Evolutionary conservation across 129 eudicot species (phyloP), one percentile per base, ranked within the genome.

Genomic region (Heracleum sosnowskyi): DNA sequence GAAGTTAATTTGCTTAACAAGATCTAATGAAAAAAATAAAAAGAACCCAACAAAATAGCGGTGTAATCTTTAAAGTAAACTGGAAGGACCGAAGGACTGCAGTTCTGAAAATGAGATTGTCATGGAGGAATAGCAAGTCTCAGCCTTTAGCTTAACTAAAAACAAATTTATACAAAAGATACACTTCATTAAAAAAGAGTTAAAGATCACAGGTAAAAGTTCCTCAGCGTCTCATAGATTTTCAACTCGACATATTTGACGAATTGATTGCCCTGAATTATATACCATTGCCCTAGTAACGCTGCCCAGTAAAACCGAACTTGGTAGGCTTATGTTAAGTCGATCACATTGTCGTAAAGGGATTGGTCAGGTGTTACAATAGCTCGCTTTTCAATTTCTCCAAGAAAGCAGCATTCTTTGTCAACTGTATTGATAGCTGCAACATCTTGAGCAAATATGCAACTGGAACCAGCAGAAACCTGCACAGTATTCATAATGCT

Each of bases 381-480:
- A 22, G 89, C 97, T 78, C 81, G 79, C 83, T 86, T 88, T 9
- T 46, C 53, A 0, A 85, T 82, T 74, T 76, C 70, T 55, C 97
- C 96, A 0, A 90, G 60, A 75, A 77, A 83, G 77, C 90, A 83
- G 44, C 89, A 92, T 4, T 83, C 66, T 63, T 80, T 79, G 42
- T 83, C 76, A 26, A 29, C 73, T 24, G 89, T 79, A 70, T 92
- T 84, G 74, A 90, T 76, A 2, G 90, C 83, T 34, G 77, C 85
- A 64, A 73, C 88, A 64, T 82, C 85, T 79, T 85, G 96, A 60
- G 85, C 81, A 82, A 77, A 85, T 15, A 39, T 51, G 46, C 73
- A 44, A n/a, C 63, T 74, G 28, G 76, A 18, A 75, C 96, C 96
- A 46, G 96, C 76, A 22, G 89, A 82, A 74, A 92, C 97, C 97